A percentile compares a stretch with the other conserved stretches of the same genome.
These are phyloP conservation scores for Dictyostelium purpureum DNA, from an alignment of 78 protist genomes.

Conservation along the genomic window DNA sequence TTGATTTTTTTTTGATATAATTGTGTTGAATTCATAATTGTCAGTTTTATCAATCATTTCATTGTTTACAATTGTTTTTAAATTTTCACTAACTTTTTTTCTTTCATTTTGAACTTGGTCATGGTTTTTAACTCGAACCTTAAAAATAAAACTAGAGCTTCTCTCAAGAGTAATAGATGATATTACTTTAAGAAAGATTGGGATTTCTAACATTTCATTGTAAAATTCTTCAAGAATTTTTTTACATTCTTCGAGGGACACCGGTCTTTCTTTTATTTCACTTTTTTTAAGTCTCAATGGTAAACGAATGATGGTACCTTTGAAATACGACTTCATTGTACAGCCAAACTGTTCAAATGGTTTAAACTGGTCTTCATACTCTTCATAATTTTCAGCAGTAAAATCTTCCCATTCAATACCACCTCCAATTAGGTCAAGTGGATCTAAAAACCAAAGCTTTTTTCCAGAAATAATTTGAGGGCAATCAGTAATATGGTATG, in stretches of 20 bases:
- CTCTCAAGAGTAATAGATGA: neutral
- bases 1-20: neutral
- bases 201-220: neutral
- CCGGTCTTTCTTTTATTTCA: neutral
- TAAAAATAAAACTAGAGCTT: neutral
- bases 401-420: too few relatives aligned
- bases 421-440: too few relatives aligned
- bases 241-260: neutral
- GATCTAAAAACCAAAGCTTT: neutral
- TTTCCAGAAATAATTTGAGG: neutral
- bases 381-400: too few relatives aligned
- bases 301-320: conserved; percentile 36
- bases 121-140: neutral
- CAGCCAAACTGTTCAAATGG: too few relatives aligned
- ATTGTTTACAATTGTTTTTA: neutral
- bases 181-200: neutral
- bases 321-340: neutral
- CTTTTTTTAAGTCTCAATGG: neutral
- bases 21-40: neutral
- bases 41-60: neutral
- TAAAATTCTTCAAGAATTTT: neutral
- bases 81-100: neutral
- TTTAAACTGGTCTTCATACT: too few relatives aligned
- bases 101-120: neutral
- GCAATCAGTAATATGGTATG: conserved; percentile 18